Evolutionary conservation across 169 alveolate genomes (phyloP).

Genomic region (Plasmodium inui): DNA sequence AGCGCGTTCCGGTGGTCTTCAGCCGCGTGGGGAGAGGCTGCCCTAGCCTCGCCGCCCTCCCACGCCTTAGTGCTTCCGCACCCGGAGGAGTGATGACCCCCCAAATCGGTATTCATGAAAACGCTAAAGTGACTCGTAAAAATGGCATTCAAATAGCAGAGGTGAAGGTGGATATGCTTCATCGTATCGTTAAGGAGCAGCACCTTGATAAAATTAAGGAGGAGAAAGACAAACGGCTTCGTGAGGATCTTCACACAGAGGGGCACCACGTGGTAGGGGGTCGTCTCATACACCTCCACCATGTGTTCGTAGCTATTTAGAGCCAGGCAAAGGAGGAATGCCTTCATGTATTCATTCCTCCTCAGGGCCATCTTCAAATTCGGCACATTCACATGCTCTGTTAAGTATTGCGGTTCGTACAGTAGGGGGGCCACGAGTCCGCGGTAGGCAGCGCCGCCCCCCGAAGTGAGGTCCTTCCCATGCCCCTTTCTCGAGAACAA

Average conservation of each 20-base stretch:
- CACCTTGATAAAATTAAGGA: constrained; percentile 71
- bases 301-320: constrained; percentile 85
- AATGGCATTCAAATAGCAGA: constrained; percentile 77
- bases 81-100: not conserved
- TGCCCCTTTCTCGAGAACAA: not conserved
- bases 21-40: not conserved
- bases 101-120: constrained; percentile 57
- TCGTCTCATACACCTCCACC: constrained; percentile 78
- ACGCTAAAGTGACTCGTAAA: constrained; percentile 76
- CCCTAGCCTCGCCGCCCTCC: not conserved
- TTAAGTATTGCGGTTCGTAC: constrained; percentile 85
- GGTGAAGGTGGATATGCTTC: constrained; percentile 74
- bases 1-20: constrained; percentile 38
- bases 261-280: constrained; percentile 79
- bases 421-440: constrained; percentile 49
- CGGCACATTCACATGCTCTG: constrained; percentile 84
- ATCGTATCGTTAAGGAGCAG: constrained; percentile 54
- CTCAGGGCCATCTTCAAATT: constrained; percentile 78
- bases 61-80: not conserved
- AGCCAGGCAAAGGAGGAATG: constrained; percentile 86
- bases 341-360: constrained; percentile 80
- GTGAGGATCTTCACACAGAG: constrained; percentile 57
- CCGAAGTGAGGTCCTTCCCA: not conserved
- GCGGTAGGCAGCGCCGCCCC: constrained; percentile 31
- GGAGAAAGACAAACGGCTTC: constrained; percentile 67